Evolutionary conservation across 176 grass and related monocot genomes (phyloP), one percentile per base, ranked within the genome.

Genomic region (Oropetium thomaeum): DNA sequence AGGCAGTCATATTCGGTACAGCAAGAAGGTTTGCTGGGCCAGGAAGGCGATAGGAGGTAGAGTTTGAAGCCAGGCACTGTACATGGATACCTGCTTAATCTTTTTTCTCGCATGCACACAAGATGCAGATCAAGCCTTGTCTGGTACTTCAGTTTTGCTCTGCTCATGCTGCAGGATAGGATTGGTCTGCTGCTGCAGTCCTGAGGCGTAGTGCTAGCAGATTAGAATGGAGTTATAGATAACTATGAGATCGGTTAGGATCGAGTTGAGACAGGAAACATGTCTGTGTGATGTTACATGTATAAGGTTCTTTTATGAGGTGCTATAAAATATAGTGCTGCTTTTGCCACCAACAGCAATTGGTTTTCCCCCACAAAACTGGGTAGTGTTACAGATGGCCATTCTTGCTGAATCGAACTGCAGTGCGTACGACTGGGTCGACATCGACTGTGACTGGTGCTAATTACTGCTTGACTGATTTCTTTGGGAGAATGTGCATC

Each of bases 21-120:
- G 96, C 91, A 4, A 86, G 96, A 78, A 90, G 92, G 69, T 99
- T 99, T 74, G 96, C 96, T 22, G 79, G 78, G 0, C 78, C 88
- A 30, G 87, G 89, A 72, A 99, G 83, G 65, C 77, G 81, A 83
- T 87, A 91, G 61, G n/a, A n/a, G n/a, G 71, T 43, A 55, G 38
- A n/a, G n/a, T n/a, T 70, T 58, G 22, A 61, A 73, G 23, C 37
- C 13, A 26, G n/a, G 51, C 11, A 58, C 32, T 60, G 2, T 49
- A 7, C 59, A 78, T 27, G 26, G n/a, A 65, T 54, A 25, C 9
- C 10, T 8, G 16, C 62, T 13, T 22, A 63, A n/a, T n/a, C n/a
- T n/a, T 57, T 27, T 62, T 22, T 26, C 10, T 27, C 53, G 9
- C 4, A 27, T 57, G 53, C 53, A 12, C 53, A 57, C 23, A 27